Evolutionary conservation across 1,284 basidiomycete genomes (phyloP).

Genomic region (Nidula niveotomentosa): DNA sequence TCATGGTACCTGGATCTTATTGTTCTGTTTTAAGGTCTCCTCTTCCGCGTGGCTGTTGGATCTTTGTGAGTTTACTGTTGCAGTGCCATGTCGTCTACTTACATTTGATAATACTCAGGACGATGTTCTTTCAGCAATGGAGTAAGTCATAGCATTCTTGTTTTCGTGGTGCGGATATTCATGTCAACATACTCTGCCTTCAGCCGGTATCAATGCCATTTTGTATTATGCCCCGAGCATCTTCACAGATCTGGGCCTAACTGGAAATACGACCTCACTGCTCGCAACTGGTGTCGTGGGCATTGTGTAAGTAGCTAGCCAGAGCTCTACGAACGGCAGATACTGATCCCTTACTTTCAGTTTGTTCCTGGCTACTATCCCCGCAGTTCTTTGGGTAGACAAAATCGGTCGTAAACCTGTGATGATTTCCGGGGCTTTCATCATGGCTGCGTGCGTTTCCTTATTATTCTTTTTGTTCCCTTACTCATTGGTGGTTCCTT

Average conservation of each 20-base stretch:
- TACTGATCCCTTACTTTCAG: slow-evolving; percentile 26
- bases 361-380: slow-evolving; percentile 75
- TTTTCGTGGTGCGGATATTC: slow-evolving; percentile 8
- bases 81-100: not conserved
- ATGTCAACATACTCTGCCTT: not conserved
- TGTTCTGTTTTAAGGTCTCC: slow-evolving; percentile 36
- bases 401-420: slow-evolving; percentile 70
- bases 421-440: slow-evolving; percentile 66
- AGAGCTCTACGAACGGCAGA: not conserved
- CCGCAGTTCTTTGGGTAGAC: slow-evolving; percentile 74
- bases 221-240: slow-evolving; percentile 72
- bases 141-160: slow-evolving; percentile 37
- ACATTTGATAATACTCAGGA: slow-evolving; percentile 25
- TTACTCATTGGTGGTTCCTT: not conserved
- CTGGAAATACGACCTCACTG: slow-evolving; percentile 59
- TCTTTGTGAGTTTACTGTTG: slow-evolving; percentile 39
- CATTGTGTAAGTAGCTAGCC: slow-evolving; percentile 51
- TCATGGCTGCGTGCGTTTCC: slow-evolving; percentile 56
- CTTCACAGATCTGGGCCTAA: slow-evolving; percentile 56
- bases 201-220: slow-evolving; percentile 58
- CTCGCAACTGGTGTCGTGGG: slow-evolving; percentile 85
- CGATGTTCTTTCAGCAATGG: slow-evolving; percentile 74
- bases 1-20: not conserved
- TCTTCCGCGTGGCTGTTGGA: slow-evolving; percentile 60
- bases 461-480: not conserved